Base-by-base conservation (phyloP, 2,329 filamentous ascomycete species). In the Claviceps purpurea region DNA sequence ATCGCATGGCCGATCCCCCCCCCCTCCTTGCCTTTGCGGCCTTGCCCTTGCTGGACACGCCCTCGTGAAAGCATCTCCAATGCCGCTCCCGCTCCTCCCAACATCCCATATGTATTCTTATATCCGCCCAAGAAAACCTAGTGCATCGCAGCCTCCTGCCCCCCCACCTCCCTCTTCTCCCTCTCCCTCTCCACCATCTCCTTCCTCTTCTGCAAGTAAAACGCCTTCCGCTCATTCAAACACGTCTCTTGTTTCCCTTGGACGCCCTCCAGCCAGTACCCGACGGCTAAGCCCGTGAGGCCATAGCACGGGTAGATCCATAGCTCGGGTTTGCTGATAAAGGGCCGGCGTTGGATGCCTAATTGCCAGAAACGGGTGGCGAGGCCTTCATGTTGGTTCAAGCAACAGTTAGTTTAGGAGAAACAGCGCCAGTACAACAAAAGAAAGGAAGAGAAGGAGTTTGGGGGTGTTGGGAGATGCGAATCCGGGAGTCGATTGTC, bases 341-440 rank as follows among this genome's bases (percentile, higher is more conserved):
- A 84, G 50, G 91, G 93, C 57, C 90, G 89, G 89, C 95, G 95
- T 75, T 98, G 89, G 68, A 98, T 93, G 65, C 91, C 93, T 68
- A 98, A 84, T 72, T 97, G 93, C 88, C 90, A 96, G 71, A 93
- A 80, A 62, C 91, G 87, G 65, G 90, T 85, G 66, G 87, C 89
- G 63, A 96, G 73, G 76, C 93, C 93, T 98, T 62, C 54, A 49
- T 42, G 47, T 30, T 30, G 24, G 26, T 8, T 30, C 8, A 30
- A 30, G 26, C 26, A 30, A 1, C 26, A 30, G 26, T 30, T 30
- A 30, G 26, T 30, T 30, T 30, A 30, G 18, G 10, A 16, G 13
- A 1, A 42, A 2, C 13, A 8, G n/a, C 3, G 13, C 7, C n/a
- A 8, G 24, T 7, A 10, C 13, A 8, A 7, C 39, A 11, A 42